Base-by-base conservation (phyloP, 495 filamentous ascomycete genomes). In the Xylaria longipes region DNA sequence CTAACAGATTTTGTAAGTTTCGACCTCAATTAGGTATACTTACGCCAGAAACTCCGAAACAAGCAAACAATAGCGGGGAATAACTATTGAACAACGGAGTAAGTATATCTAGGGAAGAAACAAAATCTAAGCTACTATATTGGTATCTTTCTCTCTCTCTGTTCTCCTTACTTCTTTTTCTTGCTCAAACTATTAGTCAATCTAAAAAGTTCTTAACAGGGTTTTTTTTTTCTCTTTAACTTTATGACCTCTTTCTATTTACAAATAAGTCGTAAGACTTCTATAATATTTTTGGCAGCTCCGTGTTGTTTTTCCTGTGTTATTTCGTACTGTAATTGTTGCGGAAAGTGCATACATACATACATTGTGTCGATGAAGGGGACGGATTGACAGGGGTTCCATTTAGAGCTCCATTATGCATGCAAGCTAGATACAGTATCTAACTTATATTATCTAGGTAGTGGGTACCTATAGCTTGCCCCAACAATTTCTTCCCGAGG, bases 401-500 rank as follows among this genome's bases (percentile, higher is more conserved):
- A 0, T 15, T 56, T 0, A 56, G 27, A 56, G 52, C 27, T 56
- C n/a, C n/a, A 50, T 50, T 6, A 46, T 46, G 43, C 48, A 52
- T 52, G 22, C 48, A 52, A 50, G 46, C 46, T 50, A 9, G 5
- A 6, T 8, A n/a, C n/a, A n/a, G n/a, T n/a, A n/a, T n/a, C n/a
- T n/a, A n/a, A n/a, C n/a, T n/a, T n/a, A n/a, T n/a, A n/a, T n/a
- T n/a, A n/a, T n/a, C n/a, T n/a, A n/a, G n/a, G n/a, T n/a, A n/a
- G n/a, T n/a, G n/a, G n/a, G n/a, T n/a, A n/a, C n/a, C n/a, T 14
- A 4, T 22, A 60, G 57, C 57, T 60, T 63, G 6, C 60, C 60
- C 60, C 35, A 63, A 63, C 60, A 60, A 14, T 45, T 62, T n/a
- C 43, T 46, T 15, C 29, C 56, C n/a, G n/a, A n/a, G n/a, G n/a